Evolutionary conservation across 1,284 basidiomycete species (phyloP), one percentile per base, ranked within the genome.

Genomic region (Boletus coffeatus): DNA sequence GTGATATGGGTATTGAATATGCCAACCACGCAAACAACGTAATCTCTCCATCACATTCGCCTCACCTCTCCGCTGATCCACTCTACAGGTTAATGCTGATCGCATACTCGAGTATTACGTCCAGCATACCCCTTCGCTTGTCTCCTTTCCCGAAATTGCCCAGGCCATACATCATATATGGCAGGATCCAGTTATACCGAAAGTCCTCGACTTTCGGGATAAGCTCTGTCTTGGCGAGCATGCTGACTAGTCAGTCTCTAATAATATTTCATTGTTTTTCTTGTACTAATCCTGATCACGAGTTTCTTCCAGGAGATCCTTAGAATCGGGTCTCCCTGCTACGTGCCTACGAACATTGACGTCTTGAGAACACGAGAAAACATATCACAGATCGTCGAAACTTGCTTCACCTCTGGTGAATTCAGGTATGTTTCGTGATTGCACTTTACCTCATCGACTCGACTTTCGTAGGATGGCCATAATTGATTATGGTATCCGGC

Each of bases 231-330:
- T 65, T 4, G 3, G 50, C 18, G 32, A 65, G 9, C 18, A 9
- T n/a, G 50, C 56, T 7, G 37, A 62, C 4, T 66, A 58, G 64
- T 65, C 13, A 50, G 64, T 66, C 50, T 32, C 55, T 34, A 4
- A 39, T 3, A 10, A n/a, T 14, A 5, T 16, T 9, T 14, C 32
- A 14, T 56, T 29, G 1, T 18, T n/a, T 62, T 7, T 14, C 4
- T 37, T 21, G 56, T 37, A 8, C 37, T 66, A 50, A 50, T 21
- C n/a, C 18, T 39, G 21, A 21, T 25, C 4, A 29, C 5, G 5
- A 56, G 60, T 36, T 58, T 58, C 32, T 63, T 58, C n/a, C 10
- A 56, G 36, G 53, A 58, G 39, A 56, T 56, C 16, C 43, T 58
- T 9, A 50, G 37, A 52, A 56, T 63, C n/a, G 61, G 64, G 5